These are phyloP conservation scores for Oryza meridionalis DNA, from an alignment of 176 grass and related monocot genomes.

Conservation along the genomic window DNA sequence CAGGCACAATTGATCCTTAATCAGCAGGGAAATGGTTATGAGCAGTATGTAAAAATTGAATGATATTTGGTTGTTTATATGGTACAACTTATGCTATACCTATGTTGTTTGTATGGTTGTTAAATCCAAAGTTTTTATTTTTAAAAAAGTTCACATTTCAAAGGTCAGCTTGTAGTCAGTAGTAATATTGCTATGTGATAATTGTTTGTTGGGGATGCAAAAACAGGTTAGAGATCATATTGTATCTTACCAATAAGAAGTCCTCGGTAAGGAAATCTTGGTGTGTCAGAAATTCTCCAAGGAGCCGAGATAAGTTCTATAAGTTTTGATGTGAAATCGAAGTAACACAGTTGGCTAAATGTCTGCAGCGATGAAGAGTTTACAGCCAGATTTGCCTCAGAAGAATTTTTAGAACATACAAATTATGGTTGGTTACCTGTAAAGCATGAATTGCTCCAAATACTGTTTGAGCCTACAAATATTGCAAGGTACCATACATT, in stretches of 20 bases:
- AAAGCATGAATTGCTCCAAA: slow-evolving; percentile 91
- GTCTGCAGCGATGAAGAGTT: slow-evolving; percentile 61
- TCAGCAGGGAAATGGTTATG: not conserved
- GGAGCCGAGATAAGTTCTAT: slow-evolving; percentile 77
- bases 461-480: slow-evolving; percentile 91
- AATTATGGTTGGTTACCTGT: slow-evolving; percentile 62
- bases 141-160: not conserved
- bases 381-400: slow-evolving; percentile 16
- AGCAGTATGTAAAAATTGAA: not conserved
- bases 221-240: slow-evolving; percentile 2
- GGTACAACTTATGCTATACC: not conserved
- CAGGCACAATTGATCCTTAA: slow-evolving; percentile 7
- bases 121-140: not conserved
- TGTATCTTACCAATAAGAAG: slow-evolving; percentile 88
- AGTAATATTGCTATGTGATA: not conserved
- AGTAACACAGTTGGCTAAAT: slow-evolving; percentile 90
- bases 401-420: slow-evolving; percentile 11
- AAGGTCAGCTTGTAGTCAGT: slow-evolving; percentile 1
- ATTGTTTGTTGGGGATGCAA: not conserved
- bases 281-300: slow-evolving; percentile 80
- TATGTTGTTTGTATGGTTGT: not conserved
- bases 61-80: slow-evolving; percentile 1
- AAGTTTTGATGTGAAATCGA: slow-evolving; percentile 75
- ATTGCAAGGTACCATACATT: slow-evolving; percentile 36
- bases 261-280: slow-evolving; percentile 91